These are phyloP conservation scores for maize (Zea mays) DNA, from an alignment of 176 grass and related monocot species.

Conservation along the genomic window DNA sequence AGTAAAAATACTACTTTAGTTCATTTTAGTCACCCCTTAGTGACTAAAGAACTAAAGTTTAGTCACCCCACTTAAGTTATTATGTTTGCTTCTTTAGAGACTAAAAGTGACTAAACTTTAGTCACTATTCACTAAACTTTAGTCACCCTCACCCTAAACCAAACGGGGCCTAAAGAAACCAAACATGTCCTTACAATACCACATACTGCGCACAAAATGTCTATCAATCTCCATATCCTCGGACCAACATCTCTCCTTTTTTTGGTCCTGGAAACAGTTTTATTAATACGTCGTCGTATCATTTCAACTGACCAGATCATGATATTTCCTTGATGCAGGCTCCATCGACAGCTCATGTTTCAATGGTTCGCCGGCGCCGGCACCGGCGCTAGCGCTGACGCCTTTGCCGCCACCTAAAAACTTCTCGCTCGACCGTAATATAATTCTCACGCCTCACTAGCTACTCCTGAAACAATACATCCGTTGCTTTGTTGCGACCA, in stretches of 20 bases:
- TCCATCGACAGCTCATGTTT: slow-evolving; percentile 62
- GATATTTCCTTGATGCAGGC: slow-evolving; percentile 48
- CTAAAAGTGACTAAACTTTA: no score
- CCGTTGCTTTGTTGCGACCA: neutral
- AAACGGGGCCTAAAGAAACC: no score
- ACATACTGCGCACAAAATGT: neutral
- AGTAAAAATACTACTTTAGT: no score
- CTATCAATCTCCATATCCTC: neutral
- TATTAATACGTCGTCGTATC: neutral
- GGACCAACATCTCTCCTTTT: neutral
- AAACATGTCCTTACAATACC: neutral
- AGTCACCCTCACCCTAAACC: no score
- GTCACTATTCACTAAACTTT: no score
- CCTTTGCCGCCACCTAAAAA: slow-evolving; percentile 41
- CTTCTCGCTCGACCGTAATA: slow-evolving; percentile 69
- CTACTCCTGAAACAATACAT: neutral
- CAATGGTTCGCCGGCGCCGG: slow-evolving; percentile 32
- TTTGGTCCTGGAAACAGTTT: neutral
- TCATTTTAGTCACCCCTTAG: no score
- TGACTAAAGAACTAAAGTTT: no score
- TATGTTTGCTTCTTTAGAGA: no score
- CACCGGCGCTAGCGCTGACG: neutral
- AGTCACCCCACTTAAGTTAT: no score
- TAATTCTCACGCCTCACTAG: neutral
- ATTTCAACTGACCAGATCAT: neutral